Percentiles rank a stretch among this genome's conserved stretches.
Evolutionary conservation across 2,329 filamentous ascomycete species (phyloP).

Genomic region (Falciphora oryzae): DNA sequence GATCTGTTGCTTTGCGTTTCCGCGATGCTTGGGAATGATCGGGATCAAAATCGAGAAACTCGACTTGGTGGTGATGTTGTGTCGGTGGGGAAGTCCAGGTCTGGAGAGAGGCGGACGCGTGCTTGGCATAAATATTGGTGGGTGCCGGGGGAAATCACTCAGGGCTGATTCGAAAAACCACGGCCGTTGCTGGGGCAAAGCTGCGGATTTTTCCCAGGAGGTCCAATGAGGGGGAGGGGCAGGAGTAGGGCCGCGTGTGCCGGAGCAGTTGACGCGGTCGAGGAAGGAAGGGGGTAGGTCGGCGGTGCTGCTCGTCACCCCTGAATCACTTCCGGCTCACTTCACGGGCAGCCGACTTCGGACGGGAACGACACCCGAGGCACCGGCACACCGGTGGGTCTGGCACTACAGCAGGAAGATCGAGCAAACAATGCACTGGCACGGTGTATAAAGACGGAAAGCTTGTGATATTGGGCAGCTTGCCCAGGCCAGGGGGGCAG

Average conservation of each 20-base stretch:
- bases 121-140: neutral
- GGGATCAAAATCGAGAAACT: neutral
- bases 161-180: neutral
- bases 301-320: neutral
- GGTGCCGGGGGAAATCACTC: neutral
- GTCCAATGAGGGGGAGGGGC: neutral
- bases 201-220: neutral
- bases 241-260: no score
- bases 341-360: neutral
- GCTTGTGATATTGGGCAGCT: neutral
- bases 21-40: neutral
- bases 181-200: neutral
- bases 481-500: neutral
- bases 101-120: neutral
- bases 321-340: neutral
- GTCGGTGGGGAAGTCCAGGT: neutral
- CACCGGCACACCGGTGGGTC: neutral
- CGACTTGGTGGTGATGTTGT: neutral
- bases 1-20: neutral
- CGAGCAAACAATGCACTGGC: neutral
- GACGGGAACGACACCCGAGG: neutral
- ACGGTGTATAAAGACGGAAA: neutral
- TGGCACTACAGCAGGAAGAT: neutral
- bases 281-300: no score
- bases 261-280: neutral